Evolutionary conservation across 257 asterid species (phyloP).

Genomic region (Solanum sejunctum): DNA sequence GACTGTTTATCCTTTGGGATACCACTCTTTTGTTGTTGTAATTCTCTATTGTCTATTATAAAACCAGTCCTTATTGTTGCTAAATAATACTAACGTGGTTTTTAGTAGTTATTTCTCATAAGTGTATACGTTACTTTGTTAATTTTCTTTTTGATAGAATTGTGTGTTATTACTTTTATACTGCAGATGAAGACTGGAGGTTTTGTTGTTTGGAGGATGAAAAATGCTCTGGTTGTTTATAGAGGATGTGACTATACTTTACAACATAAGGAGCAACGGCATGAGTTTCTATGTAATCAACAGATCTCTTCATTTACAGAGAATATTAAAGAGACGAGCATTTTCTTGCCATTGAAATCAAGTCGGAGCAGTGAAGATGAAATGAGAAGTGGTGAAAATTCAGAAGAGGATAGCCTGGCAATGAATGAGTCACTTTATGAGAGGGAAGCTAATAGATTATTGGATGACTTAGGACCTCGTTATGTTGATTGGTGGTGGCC

Average conservation of each 20-base stretch:
- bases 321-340: not conserved
- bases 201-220: conserved; percentile 55
- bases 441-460: conserved; percentile 73
- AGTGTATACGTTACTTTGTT: not conserved
- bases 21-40: not conserved
- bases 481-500: conserved; percentile 92
- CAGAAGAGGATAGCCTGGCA: conserved; percentile 18
- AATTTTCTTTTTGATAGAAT: not conserved
- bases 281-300: conserved; percentile 7
- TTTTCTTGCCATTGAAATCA: conserved; percentile 12
- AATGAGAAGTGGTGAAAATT: conserved; percentile 15
- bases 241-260: conserved; percentile 44
- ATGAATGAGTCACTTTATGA: conserved; percentile 44
- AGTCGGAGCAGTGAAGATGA: conserved; percentile 14
- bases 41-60: not conserved
- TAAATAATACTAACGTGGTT: not conserved
- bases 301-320: conserved; percentile 9
- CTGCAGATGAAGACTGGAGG: conserved; percentile 82
- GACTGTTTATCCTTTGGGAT: not conserved
- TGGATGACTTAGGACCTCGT: conserved; percentile 90
- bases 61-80: not conserved
- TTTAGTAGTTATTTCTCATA: not conserved
- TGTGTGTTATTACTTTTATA: conserved; percentile 2
- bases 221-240: conserved; percentile 67
- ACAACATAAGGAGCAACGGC: conserved; percentile 1